Percentiles rank a stretch among this genome's conserved stretches.
These are phyloP conservation scores for Lichtheimia ornata DNA, from an alignment of 371 early-diverging fungal species.

Conservation along the genomic window DNA sequence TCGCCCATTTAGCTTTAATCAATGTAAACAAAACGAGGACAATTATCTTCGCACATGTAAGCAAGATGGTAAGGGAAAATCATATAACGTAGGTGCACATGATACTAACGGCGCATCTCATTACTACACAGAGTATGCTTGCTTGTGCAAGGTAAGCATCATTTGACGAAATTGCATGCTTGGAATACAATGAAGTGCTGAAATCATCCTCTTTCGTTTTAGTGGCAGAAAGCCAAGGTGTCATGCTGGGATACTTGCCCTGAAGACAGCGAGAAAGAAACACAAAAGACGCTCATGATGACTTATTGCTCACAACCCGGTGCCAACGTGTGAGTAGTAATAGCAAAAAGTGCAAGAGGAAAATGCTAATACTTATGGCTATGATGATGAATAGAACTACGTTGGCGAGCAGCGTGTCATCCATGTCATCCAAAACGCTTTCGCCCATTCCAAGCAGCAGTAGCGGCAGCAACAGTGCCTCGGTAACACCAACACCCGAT, in stretches of 20 bases:
- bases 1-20: constrained; percentile 14
- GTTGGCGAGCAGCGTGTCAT: no score
- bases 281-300: constrained; percentile 24
- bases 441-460: not conserved
- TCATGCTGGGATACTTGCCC: constrained; percentile 33
- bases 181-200: not conserved
- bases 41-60: constrained; percentile 20
- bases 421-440: no score
- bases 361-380: no score
- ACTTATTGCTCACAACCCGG: constrained; percentile 42
- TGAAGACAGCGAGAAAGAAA: constrained; percentile 17
- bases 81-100: not conserved
- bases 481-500: not conserved
- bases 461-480: not conserved
- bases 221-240: constrained; percentile 30
- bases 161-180: not conserved
- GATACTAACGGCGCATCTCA: not conserved
- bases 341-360: not conserved
- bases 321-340: constrained; percentile 21
- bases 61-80: constrained; percentile 13
- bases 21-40: constrained; percentile 21
- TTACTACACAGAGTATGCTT: constrained; percentile 19
- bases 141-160: constrained; percentile 24
- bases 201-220: not conserved
- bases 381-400: no score